Evolutionary conservation across 768 basidiomycete species (phyloP), one percentile per base, ranked within the genome.

Genomic region (Mycena latifolia): DNA sequence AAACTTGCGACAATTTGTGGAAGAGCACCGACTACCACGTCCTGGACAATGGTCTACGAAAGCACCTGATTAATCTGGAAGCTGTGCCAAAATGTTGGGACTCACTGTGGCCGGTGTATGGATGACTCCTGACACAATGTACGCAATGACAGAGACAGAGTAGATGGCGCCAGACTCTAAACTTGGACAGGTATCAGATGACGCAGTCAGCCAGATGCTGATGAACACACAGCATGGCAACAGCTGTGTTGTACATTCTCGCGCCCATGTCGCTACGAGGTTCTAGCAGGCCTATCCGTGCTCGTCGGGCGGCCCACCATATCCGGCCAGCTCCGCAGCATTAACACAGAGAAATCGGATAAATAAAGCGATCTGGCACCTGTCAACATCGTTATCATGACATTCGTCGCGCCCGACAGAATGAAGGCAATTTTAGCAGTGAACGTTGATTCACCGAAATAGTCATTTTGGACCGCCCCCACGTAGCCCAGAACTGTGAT

Each of bases 81-180:
- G 25, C 5, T 37, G 10, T 41, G 33, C 25, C 6, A 33, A 28
- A 25, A 47, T 12, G 24, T 28, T 9, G 12, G 5, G 55, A 45
- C 41, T 9, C 27, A 55, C 55, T 39, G 37, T 14, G 17, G 37
- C 27, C 39, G 14, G 9, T 20, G 28, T 9, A 7, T 18, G n/a
- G 56, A 47, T 2, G 28, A 29, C 29, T 7, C 45, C 31, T 33
- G 31, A 33, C 11, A 33, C 22, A 11, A 58, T 27, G 15, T 58
- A 58, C 14, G 31, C 45, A 12, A 58, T 48, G 24, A 58, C 56
- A 17, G 45, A 58, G 33, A 58, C 22, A 1, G 56, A 58, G 24
- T 58, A 58, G n/a, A 58, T 24, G n/a, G 56, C 45, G n/a, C 56
- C 56, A 7, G 56, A 58, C 45, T 58, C 56, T 27, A 58, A 20